phyloP scores from a whole-genome alignment of 1,284 basidiomycete genomes.

The Heterobasidion parviporum region DNA sequence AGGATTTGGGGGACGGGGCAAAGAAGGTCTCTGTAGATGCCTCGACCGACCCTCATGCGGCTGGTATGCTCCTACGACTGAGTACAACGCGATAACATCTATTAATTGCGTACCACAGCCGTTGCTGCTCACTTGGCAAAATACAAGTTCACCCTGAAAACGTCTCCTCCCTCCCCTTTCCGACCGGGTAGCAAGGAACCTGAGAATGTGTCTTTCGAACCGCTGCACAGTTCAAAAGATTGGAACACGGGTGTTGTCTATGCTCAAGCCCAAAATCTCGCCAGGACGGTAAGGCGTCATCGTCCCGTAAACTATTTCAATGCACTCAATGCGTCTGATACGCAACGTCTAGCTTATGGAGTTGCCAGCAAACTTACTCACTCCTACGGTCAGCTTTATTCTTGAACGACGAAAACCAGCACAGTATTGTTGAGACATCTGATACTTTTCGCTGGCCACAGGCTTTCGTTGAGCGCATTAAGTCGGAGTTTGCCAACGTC shows the following conservation, averaged over 20 bases:
- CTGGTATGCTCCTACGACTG: constrained; percentile 34
- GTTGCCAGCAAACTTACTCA: constrained; percentile 77
- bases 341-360: constrained; percentile 59
- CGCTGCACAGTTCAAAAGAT: constrained; percentile 37
- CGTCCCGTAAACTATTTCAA: neutral
- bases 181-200: constrained; percentile 42
- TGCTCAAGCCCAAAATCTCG: constrained; percentile 78
- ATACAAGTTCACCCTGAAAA: constrained; percentile 75
- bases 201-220: constrained; percentile 38
- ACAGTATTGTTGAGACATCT: neutral
- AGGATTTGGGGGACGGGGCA: constrained; percentile 45
- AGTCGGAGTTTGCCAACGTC: constrained; percentile 60
- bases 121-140: constrained; percentile 68
- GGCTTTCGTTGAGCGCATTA: constrained; percentile 66
- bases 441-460: constrained; percentile 16
- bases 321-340: neutral
- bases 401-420: neutral
- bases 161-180: constrained; percentile 49
- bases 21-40: constrained; percentile 54
- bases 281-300: constrained; percentile 45
- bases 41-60: constrained; percentile 63
- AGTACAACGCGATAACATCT: neutral
- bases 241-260: constrained; percentile 72
- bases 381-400: constrained; percentile 50
- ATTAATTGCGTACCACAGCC: constrained; percentile 31